Percentiles rank a stretch among this genome's conserved stretches.
These are phyloP conservation scores for Hypoxylon fuscum DNA, from an alignment of 495 filamentous ascomycete species.

Conservation along the genomic window DNA sequence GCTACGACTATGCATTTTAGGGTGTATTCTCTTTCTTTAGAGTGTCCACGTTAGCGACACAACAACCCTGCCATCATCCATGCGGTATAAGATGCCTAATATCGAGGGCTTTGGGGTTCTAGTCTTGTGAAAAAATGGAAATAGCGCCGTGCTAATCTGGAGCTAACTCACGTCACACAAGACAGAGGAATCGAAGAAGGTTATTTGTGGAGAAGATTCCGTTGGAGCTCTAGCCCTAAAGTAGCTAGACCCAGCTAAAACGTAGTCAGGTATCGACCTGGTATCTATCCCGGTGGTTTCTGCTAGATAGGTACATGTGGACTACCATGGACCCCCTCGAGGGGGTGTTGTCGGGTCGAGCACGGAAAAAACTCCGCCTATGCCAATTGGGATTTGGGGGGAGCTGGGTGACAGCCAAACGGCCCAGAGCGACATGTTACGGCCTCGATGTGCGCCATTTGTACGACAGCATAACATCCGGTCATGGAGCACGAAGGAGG, in stretches of 20 bases:
- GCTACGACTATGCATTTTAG: too few relatives aligned
- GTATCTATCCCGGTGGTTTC: neutral
- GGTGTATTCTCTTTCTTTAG: too few relatives aligned
- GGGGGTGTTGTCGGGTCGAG: neutral
- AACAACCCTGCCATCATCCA: too few relatives aligned
- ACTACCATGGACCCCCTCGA: neutral
- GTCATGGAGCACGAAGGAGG: neutral
- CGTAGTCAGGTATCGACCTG: neutral
- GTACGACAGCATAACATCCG: neutral
- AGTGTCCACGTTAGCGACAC: too few relatives aligned
- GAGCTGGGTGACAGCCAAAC: neutral
- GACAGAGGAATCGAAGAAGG: neutral
- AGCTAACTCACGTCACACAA: neutral
- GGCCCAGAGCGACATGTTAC: neutral
- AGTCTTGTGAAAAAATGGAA: too few relatives aligned
- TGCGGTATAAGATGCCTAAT: too few relatives aligned
- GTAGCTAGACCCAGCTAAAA: neutral
- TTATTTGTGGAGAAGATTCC: conserved; percentile 1
- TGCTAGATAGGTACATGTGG: neutral
- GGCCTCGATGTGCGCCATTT: neutral
- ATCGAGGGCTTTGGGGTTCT: too few relatives aligned
- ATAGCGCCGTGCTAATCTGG: neutral
- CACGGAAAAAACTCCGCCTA: conserved; percentile 1
- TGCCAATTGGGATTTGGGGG: neutral
- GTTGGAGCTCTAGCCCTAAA: neutral